A percentile compares a stretch with the other conserved stretches of the same genome.
phyloP scores from a whole-genome alignment of 2,329 filamentous ascomycete species.

The Neonectria punicea region DNA sequence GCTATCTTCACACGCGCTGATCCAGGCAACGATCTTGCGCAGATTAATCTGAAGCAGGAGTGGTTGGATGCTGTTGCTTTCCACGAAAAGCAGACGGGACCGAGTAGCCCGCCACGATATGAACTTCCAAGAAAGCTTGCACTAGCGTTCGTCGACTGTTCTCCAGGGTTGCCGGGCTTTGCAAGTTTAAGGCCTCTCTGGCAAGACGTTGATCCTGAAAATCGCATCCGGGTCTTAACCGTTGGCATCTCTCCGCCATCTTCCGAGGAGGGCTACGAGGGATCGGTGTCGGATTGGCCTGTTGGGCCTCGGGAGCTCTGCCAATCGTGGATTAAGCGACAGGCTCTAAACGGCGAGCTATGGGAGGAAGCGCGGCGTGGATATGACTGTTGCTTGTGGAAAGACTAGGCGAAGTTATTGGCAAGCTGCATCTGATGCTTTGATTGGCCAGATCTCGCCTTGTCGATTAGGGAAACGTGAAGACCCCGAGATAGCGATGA shows the following conservation, averaged over 20 bases:
- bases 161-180: neutral
- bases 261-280: neutral
- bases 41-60: constrained; percentile 14
- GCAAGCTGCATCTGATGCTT: neutral
- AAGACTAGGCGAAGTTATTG: neutral
- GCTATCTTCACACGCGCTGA: constrained; percentile 22
- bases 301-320: neutral
- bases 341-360: constrained; percentile 11
- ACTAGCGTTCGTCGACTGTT: constrained; percentile 15
- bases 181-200: neutral
- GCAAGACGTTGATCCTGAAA: constrained; percentile 13
- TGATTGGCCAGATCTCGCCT: neutral
- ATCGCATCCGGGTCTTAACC: neutral
- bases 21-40: neutral
- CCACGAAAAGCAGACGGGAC: neutral
- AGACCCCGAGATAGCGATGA: neutral
- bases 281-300: neutral
- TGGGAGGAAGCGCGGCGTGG: constrained; percentile 17
- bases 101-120: too few species aligned
- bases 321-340: constrained; percentile 21
- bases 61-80: constrained; percentile 13
- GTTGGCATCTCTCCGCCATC: neutral
- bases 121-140: neutral
- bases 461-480: neutral
- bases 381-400: neutral